Evolutionary conservation across 2,329 filamentous ascomycete species (phyloP).

Genomic region (Trichoderma cornu-damae): DNA sequence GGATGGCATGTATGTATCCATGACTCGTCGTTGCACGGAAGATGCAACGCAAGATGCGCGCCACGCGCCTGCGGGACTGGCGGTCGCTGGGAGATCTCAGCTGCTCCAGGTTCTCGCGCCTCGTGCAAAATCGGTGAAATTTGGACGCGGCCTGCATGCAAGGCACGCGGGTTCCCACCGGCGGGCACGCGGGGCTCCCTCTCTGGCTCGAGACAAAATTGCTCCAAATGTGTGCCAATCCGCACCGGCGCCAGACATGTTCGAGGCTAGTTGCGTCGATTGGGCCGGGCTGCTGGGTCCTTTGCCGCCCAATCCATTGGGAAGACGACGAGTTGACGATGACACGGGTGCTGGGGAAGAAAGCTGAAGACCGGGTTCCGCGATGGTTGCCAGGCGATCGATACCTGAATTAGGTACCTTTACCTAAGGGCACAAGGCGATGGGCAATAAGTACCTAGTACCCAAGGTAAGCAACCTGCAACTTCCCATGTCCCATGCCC

Average conservation of each 20-base stretch:
- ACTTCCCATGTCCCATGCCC: no score
- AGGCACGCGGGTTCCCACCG: neutral
- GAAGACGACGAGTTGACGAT: neutral
- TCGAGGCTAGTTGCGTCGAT: neutral
- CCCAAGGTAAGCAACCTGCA: no score
- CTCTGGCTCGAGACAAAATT: no score
- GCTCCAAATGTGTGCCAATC: neutral
- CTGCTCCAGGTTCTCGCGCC: slow-evolving; percentile 13
- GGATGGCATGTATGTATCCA: neutral
- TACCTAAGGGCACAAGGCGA: no score
- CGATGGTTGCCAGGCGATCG: no score
- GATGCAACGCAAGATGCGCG: slow-evolving; percentile 13
- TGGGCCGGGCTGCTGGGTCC: neutral
- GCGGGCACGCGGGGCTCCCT: neutral
- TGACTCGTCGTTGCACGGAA: neutral
- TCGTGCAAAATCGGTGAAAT: slow-evolving; percentile 7
- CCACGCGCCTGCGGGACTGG: neutral
- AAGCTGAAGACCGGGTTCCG: slow-evolving; percentile 1
- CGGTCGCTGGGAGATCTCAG: slow-evolving; percentile 7
- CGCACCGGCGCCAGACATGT: slow-evolving; percentile 2
- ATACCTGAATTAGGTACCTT: no score
- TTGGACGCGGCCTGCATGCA: neutral
- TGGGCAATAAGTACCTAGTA: no score
- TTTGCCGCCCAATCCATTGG: neutral
- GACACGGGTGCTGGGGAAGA: neutral